Conservation (phyloP, 306 rosid species). For the Cotoneaster glaucophyllus region DNA sequence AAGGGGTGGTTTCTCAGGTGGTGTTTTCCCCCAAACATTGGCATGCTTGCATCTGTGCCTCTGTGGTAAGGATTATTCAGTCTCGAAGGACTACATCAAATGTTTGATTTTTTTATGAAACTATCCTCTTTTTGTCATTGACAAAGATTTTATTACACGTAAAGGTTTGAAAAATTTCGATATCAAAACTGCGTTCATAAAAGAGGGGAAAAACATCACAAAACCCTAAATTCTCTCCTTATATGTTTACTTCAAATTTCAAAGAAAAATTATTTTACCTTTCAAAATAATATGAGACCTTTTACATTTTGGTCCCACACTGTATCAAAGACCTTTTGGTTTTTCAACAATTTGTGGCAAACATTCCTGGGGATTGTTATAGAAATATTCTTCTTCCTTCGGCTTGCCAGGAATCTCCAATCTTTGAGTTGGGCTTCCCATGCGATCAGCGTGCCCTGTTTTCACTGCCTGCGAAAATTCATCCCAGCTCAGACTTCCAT, state of each 20-base stretch:
- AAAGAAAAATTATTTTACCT: not conserved
- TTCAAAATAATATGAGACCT: too few species aligned
- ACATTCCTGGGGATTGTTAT: slow-evolving; percentile 37
- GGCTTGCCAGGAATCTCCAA: slow-evolving; percentile 29
- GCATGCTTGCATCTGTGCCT: not conserved
- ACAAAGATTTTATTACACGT: too few species aligned
- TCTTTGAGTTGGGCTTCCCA: slow-evolving; percentile 26
- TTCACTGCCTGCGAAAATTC: slow-evolving; percentile 32
- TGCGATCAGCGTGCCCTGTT: slow-evolving; percentile 28
- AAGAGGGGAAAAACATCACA: not conserved
- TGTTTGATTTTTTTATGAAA: too few species aligned
- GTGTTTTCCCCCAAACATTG: too few species aligned
- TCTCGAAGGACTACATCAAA: not conserved
- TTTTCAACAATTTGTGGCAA: slow-evolving; percentile 19
- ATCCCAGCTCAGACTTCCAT: slow-evolving; percentile 35
- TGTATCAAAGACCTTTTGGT: not conserved
- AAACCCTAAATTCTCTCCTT: too few species aligned
- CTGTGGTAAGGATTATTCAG: not conserved
- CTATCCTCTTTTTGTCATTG: too few species aligned
- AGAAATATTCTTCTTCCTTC: slow-evolving; percentile 40
- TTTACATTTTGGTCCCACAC: too few species aligned
- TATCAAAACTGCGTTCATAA: too few species aligned
- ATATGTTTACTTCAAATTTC: not conserved
- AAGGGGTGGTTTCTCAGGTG: too few species aligned
- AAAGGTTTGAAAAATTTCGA: too few species aligned